Evolutionary conservation across 2,329 filamentous ascomycete species (phyloP), one percentile per base, ranked within the genome.

Genomic region (Fusarium neocosmosporiellum): DNA sequence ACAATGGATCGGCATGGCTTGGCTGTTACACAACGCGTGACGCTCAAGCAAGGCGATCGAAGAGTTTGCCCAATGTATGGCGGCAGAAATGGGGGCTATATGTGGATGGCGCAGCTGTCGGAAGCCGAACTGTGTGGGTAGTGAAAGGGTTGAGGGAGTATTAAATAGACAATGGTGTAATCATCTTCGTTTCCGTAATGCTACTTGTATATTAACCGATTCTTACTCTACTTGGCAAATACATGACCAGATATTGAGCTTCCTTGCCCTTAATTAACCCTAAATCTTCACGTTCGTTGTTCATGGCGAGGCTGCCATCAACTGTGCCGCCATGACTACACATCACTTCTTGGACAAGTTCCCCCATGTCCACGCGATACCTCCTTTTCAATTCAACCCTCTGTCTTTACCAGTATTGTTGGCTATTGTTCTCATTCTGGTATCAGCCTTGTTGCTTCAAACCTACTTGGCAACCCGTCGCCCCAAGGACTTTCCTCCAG

Each of bases 401-500:
- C 58, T 63, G 34, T 34, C 22, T n/a, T 16, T 33, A 5, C 24
- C 33, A 4, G 29, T 36, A 1, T 27, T 67, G 7, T n/a, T 48
- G 11, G 22, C 20, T 27, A 27, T 43, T 55, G 1, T 39, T 20
- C 24, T 57, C 18, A 6, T 62, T 13, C 14, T 55, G 14, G 20
- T 34, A 48, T 59, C 31, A 33, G 43, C 34, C 8, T 18, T 66
- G 2, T 7, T 68, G n/a, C 46, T 68, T 31, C 67, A 59, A 11
- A 61, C 63, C 11, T 33, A 36, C 20, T 3, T 55, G n/a, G 31
- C 50, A 34, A 55, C 50, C 31, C 50, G 29, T 18, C 50, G 50
- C 9, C 31, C 50, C 10, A 72, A 61, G 43, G 33, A 72, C 50
- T 72, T 65, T 16, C 67, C 68, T 6, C 72, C 50, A 59, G 18